These are phyloP conservation scores for Stagonosporopsis rhizophila DNA, from an alignment of 2,329 filamentous ascomycete species.

Conservation along the genomic window DNA sequence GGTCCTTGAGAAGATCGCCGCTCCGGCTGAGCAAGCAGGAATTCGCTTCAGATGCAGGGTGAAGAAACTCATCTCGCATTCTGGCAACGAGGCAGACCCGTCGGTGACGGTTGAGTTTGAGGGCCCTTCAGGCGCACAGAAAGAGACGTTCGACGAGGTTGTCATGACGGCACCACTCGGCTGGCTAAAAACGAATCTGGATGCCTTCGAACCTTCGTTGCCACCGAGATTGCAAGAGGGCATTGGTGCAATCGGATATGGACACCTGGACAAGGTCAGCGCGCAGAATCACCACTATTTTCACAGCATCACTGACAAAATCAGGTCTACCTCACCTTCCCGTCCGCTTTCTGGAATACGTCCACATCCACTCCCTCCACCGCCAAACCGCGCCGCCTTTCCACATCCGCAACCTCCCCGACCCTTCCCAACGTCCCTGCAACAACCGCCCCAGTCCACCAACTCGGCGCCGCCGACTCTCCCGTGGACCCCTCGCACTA, in stretches of 20 bases:
- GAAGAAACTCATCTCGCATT: constrained; percentile 47
- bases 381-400: background rate
- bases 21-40: constrained; percentile 63
- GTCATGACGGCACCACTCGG: constrained; percentile 73
- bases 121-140: constrained; percentile 47
- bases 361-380: background rate
- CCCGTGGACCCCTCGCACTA: constrained; percentile 49
- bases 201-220: constrained; percentile 66
- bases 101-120: constrained; percentile 53
- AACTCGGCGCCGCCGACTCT: constrained; percentile 31
- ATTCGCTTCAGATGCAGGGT: constrained; percentile 61
- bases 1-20: constrained; percentile 66
- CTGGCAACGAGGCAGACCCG: constrained; percentile 23
- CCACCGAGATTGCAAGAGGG: constrained; percentile 65
- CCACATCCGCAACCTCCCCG: constrained; percentile 15
- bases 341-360: constrained; percentile 74
- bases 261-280: constrained; percentile 72
- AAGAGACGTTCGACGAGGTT: constrained; percentile 68
- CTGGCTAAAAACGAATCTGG: constrained; percentile 52
- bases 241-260: constrained; percentile 71
- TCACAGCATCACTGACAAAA: constrained; percentile 26
- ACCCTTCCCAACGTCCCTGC: constrained; percentile 48
- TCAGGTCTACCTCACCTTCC: constrained; percentile 66
- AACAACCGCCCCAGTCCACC: constrained; percentile 47
- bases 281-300: constrained; percentile 12